Evolutionary conservation across 164 flowering plant genomes (phyloP), one percentile per base, ranked within the genome.

Genomic region (Warburgia ugandensis): DNA sequence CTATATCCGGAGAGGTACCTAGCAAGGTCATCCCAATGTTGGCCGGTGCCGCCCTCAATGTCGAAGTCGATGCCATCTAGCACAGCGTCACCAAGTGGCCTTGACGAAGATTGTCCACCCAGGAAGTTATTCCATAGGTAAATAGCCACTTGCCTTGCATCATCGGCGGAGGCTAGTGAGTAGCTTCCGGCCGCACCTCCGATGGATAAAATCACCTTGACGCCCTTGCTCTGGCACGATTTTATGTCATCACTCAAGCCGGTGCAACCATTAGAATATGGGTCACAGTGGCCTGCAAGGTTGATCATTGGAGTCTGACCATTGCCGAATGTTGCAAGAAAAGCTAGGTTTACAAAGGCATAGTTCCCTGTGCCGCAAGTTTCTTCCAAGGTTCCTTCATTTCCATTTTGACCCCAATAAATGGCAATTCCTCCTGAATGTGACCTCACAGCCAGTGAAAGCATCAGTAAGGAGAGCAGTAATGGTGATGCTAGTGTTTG

Each of bases 211-310:
- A 39, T 39, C 43, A 39, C 19, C 43, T 39, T 39, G 43, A 39
- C 20, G 12, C 43, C 43, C 3, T 9, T 19, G 3, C 43, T 4
- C 19, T 39, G 43, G 43, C 38, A 39, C 20, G 43, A 39, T 8
- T 22, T 2, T 6, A 39, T 39, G 19, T 39, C 20, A 13, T 39
- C 19, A 9, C 43, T 39, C 19, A 39, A 9, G 20, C 43, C 21
- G 43, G 43, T 39, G 43, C 43, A 39, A 13, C 43, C 43, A 13
- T 39, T 39, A 22, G 12, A n/a, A 13, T 17, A n/a, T 12, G 57
- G 42, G 52, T 60, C 54, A 29, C 64, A 53, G 54, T 53, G 58
- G 41, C 54, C 58, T 11, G 58, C 64, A 3, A 60, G 59, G 58
- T 54, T 60, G 21, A 52, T 33, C 20, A 19, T 20, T 2, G 58